phyloP scores from a whole-genome alignment of 2,329 filamentous ascomycete species.

The Sclerotinia subarctica region DNA sequence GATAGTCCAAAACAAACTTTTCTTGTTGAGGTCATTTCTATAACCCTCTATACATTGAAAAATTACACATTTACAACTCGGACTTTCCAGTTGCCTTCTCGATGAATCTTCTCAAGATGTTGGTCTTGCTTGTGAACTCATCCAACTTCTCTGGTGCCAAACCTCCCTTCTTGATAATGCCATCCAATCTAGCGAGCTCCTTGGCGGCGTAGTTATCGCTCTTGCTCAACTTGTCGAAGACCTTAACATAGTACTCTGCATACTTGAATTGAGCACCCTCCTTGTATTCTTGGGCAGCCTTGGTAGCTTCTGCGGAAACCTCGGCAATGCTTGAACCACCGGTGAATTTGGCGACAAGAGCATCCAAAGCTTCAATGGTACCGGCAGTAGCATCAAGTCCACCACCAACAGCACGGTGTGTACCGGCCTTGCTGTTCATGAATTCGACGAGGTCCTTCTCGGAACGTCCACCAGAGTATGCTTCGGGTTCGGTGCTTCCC shows the following conservation, averaged over 20 bases:
- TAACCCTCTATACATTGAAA: constrained; percentile 5
- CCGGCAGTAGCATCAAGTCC: constrained; percentile 75
- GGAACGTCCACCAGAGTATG: constrained; percentile 72
- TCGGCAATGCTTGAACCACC: constrained; percentile 57
- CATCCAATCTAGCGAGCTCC: constrained; percentile 77
- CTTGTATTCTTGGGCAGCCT: constrained; percentile 63
- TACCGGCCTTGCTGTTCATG: constrained; percentile 85
- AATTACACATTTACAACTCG: constrained; percentile 39
- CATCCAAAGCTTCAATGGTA: constrained; percentile 75
- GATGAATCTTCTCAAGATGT: constrained; percentile 79
- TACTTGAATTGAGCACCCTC: constrained; percentile 67
- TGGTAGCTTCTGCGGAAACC: constrained; percentile 68
- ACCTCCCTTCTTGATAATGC: constrained; percentile 81
- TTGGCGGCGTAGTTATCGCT: constrained; percentile 79
- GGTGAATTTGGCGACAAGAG: constrained; percentile 70
- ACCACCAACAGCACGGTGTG: constrained; percentile 78
- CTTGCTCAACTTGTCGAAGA: constrained; percentile 77
- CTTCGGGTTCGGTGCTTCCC: constrained; percentile 67
- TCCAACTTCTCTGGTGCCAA: constrained; percentile 83
- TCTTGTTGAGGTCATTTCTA: not conserved
- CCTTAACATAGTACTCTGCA: constrained; percentile 89
- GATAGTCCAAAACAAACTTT: constrained; percentile 2
- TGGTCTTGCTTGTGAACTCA: constrained; percentile 80
- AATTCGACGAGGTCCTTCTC: constrained; percentile 76
- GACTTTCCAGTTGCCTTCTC: constrained; percentile 62